phyloP scores from a whole-genome alignment of 306 rosid genomes.

The Crotalaria pallida region DNA sequence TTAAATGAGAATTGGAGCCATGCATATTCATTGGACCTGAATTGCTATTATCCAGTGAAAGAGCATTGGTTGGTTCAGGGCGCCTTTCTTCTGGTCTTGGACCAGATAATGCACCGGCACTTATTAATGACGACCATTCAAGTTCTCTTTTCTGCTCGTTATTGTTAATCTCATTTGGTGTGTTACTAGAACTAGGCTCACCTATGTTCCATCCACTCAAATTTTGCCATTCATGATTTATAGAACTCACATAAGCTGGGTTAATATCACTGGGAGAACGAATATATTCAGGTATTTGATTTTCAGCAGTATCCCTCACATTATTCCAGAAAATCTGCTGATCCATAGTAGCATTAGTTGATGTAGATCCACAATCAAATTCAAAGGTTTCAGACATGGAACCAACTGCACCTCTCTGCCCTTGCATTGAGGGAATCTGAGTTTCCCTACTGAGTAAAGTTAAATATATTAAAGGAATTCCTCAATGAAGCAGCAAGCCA shows the following conservation, averaged over 20 bases:
- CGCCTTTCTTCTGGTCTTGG: slow-evolving; percentile 46
- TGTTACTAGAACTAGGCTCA: slow-evolving; percentile 68
- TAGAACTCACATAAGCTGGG: slow-evolving; percentile 45
- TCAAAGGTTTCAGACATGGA: slow-evolving; percentile 67
- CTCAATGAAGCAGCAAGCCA: slow-evolving; percentile 13
- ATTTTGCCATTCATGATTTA: slow-evolving; percentile 47
- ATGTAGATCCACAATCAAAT: slow-evolving; percentile 66
- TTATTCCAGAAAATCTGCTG: slow-evolving; percentile 66
- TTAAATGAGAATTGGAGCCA: slow-evolving; percentile 39
- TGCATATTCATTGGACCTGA: slow-evolving; percentile 37
- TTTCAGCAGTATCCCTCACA: slow-evolving; percentile 50
- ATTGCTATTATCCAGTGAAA: slow-evolving; percentile 43
- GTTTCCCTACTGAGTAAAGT: slow-evolving; percentile 8
- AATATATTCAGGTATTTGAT: slow-evolving; percentile 45
- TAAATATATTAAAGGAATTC: slow-evolving; percentile 19
- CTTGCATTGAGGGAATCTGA: slow-evolving; percentile 60
- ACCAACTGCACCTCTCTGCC: slow-evolving; percentile 79
- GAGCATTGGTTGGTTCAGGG: slow-evolving; percentile 42
- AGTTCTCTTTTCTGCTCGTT: slow-evolving; percentile 57
- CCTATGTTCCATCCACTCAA: slow-evolving; percentile 72
- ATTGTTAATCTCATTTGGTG: slow-evolving; percentile 34
- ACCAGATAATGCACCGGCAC: slow-evolving; percentile 40
- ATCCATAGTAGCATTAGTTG: slow-evolving; percentile 49
- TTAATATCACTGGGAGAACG: slow-evolving; percentile 48
- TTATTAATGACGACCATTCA: slow-evolving; percentile 52